A percentile compares a stretch with the other conserved stretches of the same genome.
phyloP scores from a whole-genome alignment of 2,329 filamentous ascomycete species.

The Lachnellula occidentalis region DNA sequence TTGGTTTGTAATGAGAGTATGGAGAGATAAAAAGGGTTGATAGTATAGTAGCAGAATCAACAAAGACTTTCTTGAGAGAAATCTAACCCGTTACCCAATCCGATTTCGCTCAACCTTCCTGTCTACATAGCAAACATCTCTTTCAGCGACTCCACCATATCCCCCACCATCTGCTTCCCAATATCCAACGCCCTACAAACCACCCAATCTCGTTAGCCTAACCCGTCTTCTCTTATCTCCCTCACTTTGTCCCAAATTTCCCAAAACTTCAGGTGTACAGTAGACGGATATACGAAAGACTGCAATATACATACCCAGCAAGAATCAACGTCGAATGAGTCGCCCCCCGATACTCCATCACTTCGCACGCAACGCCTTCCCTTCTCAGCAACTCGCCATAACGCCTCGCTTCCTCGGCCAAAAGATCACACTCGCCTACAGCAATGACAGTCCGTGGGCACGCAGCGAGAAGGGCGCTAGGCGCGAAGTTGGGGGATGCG shows the following conservation, averaged over 20 bases:
- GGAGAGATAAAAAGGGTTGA: too few species aligned
- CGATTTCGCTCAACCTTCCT: too few species aligned
- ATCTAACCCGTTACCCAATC: too few species aligned
- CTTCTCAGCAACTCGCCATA: slow-evolving; percentile 41
- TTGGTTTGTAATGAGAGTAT: too few species aligned
- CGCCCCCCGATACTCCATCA: slow-evolving; percentile 45
- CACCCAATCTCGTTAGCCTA: neutral
- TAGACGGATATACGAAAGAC: too few species aligned
- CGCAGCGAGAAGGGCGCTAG: slow-evolving; percentile 42
- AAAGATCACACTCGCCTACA: slow-evolving; percentile 47
- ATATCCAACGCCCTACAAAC: neutral
- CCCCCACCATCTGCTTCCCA: neutral
- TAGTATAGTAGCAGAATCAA: too few species aligned
- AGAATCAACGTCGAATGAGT: slow-evolving; percentile 52
- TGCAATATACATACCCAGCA: slow-evolving; percentile 34
- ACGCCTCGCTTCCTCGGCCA: slow-evolving; percentile 45
- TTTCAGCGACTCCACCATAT: neutral
- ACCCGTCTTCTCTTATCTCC: too few species aligned
- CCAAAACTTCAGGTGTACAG: too few species aligned
- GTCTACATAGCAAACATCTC: too few species aligned
- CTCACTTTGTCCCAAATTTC: too few species aligned
- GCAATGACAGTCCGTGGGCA: slow-evolving; percentile 46
- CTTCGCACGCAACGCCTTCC: slow-evolving; percentile 40
- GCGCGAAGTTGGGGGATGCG: slow-evolving; percentile 43
- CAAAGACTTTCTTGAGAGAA: too few species aligned